Evolutionary conservation across 163 green algal genomes (phyloP), one percentile per base, ranked within the genome.

Genomic region (Scenedesmus sp.): DNA sequence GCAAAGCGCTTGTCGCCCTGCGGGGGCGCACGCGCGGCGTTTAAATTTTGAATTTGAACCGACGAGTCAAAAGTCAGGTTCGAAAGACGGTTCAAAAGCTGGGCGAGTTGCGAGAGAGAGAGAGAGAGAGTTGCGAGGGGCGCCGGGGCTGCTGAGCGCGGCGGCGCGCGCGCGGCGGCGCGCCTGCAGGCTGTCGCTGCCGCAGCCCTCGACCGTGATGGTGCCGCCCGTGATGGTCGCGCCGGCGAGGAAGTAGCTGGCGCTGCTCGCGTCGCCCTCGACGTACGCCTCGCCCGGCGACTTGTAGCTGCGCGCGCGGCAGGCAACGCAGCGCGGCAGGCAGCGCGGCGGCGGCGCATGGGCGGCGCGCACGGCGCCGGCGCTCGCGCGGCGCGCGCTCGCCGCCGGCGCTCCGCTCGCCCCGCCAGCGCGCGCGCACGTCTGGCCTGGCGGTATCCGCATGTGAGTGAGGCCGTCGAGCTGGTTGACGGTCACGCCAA

Each of bases 1-100:
- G 96, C 96, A 88, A 99, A 99, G 17, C 93, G 89, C 57, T 98
- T 93, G 76, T 99, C 96, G 4, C 96, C 96, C 87, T 99, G 67
- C 20, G n/a, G n/a, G n/a, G n/a, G n/a, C n/a, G n/a, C n/a, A n/a
- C n/a, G n/a, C n/a, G n/a, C n/a, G n/a, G n/a, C n/a, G n/a, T n/a
- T n/a, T n/a, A n/a, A n/a, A n/a, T n/a, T n/a, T n/a, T n/a, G n/a
- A n/a, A n/a, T n/a, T n/a, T n/a, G n/a, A n/a, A n/a, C n/a, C n/a
- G n/a, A n/a, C n/a, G n/a, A n/a, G n/a, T n/a, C n/a, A n/a, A n/a
- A n/a, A n/a, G n/a, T n/a, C n/a, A n/a, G n/a, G n/a, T n/a, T n/a
- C n/a, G n/a, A n/a, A n/a, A n/a, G n/a, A n/a, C n/a, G n/a, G n/a
- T n/a, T n/a, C n/a, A n/a, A n/a, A n/a, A n/a, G n/a, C n/a, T n/a